phyloP scores from a whole-genome alignment of 2,329 filamentous ascomycete species.

The Colletotrichum phormii region DNA sequence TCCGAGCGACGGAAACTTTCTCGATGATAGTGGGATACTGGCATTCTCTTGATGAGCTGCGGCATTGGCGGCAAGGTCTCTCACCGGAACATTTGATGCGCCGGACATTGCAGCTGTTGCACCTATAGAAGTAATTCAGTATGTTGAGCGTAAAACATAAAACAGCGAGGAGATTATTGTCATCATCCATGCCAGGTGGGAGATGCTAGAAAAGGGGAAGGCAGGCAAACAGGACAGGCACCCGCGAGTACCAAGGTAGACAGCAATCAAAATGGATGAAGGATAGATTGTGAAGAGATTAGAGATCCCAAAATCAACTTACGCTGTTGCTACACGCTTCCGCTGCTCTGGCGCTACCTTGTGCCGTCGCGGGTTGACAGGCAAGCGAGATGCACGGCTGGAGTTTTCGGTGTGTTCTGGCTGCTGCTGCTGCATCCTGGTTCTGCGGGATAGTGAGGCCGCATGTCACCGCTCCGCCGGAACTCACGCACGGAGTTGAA shows the following conservation, averaged over 20 bases:
- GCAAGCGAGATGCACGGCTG: conserved; percentile 50
- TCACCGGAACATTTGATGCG: conserved; percentile 65
- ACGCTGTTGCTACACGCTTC: conserved; percentile 63
- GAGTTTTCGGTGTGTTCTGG: conserved; percentile 27
- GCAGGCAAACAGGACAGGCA: too few species aligned
- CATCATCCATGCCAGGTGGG: background rate
- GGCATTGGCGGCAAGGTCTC: conserved; percentile 59
- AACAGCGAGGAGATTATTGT: background rate
- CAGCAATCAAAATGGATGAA: background rate
- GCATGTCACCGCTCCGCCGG: conserved; percentile 33
- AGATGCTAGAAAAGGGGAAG: background rate
- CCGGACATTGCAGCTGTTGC: conserved; percentile 65
- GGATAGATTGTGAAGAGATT: background rate
- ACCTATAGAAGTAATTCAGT: conserved; percentile 47
- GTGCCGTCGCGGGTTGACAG: conserved; percentile 62
- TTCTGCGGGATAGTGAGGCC: conserved; percentile 29
- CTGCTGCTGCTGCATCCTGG: conserved; percentile 36
- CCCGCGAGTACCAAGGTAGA: background rate
- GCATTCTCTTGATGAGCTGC: conserved; percentile 56
- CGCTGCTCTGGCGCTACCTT: conserved; percentile 59
- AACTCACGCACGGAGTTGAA: background rate
- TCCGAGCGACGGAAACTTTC: conserved; percentile 55
- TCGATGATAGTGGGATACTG: conserved; percentile 58
- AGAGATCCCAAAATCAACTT: conserved; percentile 42
- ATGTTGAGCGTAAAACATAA: background rate